Base-by-base conservation (phyloP, 2,329 filamentous ascomycete species). In the Zasmidium cellare region DNA sequence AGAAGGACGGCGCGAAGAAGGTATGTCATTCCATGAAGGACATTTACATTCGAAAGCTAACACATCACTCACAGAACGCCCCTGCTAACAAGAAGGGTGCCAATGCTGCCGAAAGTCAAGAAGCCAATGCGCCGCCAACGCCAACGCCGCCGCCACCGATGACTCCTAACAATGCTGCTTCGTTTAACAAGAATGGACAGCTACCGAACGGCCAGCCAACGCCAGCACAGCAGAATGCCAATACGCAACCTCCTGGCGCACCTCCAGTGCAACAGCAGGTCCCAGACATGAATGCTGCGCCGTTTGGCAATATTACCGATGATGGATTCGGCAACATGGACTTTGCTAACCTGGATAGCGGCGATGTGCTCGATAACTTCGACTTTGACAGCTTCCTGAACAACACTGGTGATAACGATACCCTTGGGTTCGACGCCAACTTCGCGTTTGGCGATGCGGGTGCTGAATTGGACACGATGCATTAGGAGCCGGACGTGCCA, bases 321-420 rank as follows among this genome's bases (percentile, higher is more conserved):
- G 73, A 76, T 53, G 62, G 76, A 72, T 69, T 73, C 55, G 56
- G 58, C 53, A 67, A 65, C 55, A 74, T 78, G 55, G 73, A 75
- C 55, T 75, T 79, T 60, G 71, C 69, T 49, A 60, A 65, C 66
- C 71, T 78, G 80, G 79, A 79, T 77, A 72, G 82, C 77, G 57
- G 82, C 82, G 79, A 91, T 85, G 81, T 90, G 80, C 78, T 85
- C 77, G 67, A 86, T 77, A 75, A 82, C 82, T 87, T 88, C 70
- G 84, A 88, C 71, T 88, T 88, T 70, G 85, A 87, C 68, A 84
- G 82, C 16, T 88, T 87, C 76, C 76, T 88, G 53, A 84, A 87
- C 66, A 84, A 81, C 24, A 76, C 74, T 44, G 77, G 77, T 41
- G 82, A 82, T 63, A 76, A 68, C 22, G 67, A 63, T 38, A 71